phyloP scores from a whole-genome alignment of 1,139 yeast species.

The Spathaspora sp. region DNA sequence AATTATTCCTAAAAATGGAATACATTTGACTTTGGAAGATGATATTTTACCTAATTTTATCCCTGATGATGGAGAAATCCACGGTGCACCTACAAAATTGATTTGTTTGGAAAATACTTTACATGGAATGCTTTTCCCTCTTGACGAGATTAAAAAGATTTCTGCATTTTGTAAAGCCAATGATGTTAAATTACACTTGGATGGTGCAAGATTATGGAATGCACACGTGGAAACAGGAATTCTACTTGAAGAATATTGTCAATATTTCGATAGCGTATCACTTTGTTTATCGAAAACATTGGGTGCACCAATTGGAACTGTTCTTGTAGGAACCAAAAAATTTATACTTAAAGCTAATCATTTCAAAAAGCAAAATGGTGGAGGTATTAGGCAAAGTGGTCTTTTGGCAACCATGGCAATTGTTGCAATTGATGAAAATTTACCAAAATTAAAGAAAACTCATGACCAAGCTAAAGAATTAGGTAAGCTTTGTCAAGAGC shows the following conservation, averaged over 20 bases:
- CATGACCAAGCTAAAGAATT: constrained; percentile 56
- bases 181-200: constrained; percentile 39
- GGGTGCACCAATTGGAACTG: constrained; percentile 50
- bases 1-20: constrained; percentile 37
- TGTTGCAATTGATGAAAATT: constrained; percentile 41
- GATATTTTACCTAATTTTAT: constrained; percentile 37
- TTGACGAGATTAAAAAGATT: constrained; percentile 41
- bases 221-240: constrained; percentile 44
- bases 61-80: constrained; percentile 51
- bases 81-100: constrained; percentile 47
- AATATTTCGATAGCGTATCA: constrained; percentile 44
- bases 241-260: constrained; percentile 37
- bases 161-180: constrained; percentile 35
- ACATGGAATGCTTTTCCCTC: constrained; percentile 45
- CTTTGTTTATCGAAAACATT: constrained; percentile 45
- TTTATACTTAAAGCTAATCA: constrained; percentile 46
- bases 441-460: constrained; percentile 43
- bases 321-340: constrained; percentile 33
- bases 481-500: constrained; percentile 37
- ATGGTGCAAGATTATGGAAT: constrained; percentile 51
- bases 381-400: constrained; percentile 50
- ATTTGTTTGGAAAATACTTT: constrained; percentile 47
- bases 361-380: constrained; percentile 48
- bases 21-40: constrained; percentile 39
- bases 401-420: constrained; percentile 42